These are phyloP conservation scores for Meyerozyma smithsonii DNA, from an alignment of 1,139 yeast genomes.

Conservation along the genomic window DNA sequence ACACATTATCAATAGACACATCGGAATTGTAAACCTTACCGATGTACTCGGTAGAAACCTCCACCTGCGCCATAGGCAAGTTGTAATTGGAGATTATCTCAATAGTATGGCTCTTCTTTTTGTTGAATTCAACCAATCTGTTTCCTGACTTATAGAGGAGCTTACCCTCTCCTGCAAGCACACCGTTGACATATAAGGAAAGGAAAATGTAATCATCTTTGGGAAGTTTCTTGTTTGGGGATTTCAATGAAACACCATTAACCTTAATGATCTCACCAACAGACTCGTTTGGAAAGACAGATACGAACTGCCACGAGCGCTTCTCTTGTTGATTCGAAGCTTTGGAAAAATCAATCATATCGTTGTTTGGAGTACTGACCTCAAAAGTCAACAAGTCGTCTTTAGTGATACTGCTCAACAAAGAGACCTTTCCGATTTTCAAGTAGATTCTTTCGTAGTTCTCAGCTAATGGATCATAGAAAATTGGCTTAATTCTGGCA, in stretches of 20 bases:
- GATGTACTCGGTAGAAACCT: conserved; percentile 59
- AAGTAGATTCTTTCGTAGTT: conserved; percentile 59
- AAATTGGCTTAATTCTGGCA: conserved; percentile 57
- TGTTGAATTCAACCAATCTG: conserved; percentile 38
- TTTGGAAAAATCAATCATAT: conserved; percentile 52
- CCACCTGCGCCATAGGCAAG: conserved; percentile 47
- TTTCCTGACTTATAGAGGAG: conserved; percentile 38
- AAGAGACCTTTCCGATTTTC: conserved; percentile 47
- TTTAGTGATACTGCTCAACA: conserved; percentile 27
- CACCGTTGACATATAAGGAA: conserved; percentile 62
- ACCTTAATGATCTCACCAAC: conserved; percentile 67
- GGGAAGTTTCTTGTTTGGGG: conserved; percentile 26
- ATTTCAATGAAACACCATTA: conserved; percentile 45
- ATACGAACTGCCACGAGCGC: conserved; percentile 68
- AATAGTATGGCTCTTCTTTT: conserved; percentile 30
- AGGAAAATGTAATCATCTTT: conserved; percentile 54
- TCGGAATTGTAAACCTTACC: conserved; percentile 69
- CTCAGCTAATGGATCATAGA: conserved; percentile 59
- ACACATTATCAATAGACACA: conserved; percentile 49
- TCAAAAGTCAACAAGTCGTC: conserved; percentile 46
- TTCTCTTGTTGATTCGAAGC: conserved; percentile 60
- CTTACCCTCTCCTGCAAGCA: conserved; percentile 53
- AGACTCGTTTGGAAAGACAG: conserved; percentile 69
- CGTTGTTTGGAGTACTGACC: conserved; percentile 44
- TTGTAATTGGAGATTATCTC: conserved; percentile 33